Evolutionary conservation across 2,329 filamentous ascomycete genomes (phyloP).

Genomic region (Penicillium freii): DNA sequence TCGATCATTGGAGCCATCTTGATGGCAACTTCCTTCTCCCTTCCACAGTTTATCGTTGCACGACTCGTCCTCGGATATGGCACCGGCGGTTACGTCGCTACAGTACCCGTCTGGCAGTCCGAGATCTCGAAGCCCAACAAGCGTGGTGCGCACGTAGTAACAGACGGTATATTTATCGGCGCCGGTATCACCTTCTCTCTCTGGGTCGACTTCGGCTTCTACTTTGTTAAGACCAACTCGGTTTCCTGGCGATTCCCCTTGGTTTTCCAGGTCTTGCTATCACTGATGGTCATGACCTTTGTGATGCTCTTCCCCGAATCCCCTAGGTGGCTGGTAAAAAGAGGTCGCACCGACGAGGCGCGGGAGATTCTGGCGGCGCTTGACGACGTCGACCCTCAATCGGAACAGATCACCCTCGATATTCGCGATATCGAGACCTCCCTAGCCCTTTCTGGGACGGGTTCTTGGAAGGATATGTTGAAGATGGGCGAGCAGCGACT

Average conservation of each 20-base stretch:
- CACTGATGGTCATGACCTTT: constrained; percentile 32
- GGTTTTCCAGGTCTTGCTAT: constrained; percentile 39
- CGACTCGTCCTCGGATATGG: constrained; percentile 42
- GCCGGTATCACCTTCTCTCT: constrained; percentile 47
- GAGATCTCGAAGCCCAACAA: constrained; percentile 34
- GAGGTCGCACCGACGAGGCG: constrained; percentile 35
- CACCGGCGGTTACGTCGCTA: constrained; percentile 46
- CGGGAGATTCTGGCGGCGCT: constrained; percentile 41
- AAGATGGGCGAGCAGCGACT: constrained; percentile 36
- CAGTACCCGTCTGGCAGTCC: constrained; percentile 47
- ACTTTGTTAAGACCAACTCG: constrained; percentile 36
- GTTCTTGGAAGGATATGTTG: constrained; percentile 40
- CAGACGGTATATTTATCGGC: constrained; percentile 50
- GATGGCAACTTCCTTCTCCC: constrained; percentile 44
- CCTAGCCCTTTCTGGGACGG: constrained; percentile 41
- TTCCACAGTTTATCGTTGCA: constrained; percentile 9
- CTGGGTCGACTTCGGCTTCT: constrained; percentile 51
- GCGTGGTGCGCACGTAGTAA: constrained; percentile 43
- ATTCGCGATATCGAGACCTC: constrained; percentile 42
- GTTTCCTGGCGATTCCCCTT: constrained; percentile 48
- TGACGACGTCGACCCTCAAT: constrained; percentile 44
- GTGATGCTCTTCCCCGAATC: constrained; percentile 41
- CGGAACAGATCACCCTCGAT: constrained; percentile 36
- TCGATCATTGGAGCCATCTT: constrained; percentile 47
- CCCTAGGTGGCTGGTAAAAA: constrained; percentile 50